phyloP scores from a whole-genome alignment of 805 yeast species.

The Yamadazyma philogaea region DNA sequence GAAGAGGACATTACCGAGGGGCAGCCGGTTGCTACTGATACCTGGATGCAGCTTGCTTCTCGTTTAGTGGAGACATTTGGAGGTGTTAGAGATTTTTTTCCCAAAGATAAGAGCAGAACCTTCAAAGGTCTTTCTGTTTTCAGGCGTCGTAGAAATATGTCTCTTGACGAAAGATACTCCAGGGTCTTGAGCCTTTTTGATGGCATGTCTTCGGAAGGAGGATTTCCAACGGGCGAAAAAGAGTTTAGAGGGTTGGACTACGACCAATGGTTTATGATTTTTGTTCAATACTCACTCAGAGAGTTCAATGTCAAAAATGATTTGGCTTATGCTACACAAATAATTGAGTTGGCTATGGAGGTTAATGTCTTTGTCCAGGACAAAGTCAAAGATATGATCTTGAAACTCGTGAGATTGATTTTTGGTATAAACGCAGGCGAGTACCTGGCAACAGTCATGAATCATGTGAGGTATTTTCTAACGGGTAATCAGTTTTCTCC shows the following conservation, averaged over 20 bases:
- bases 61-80: slow-evolving; percentile 82
- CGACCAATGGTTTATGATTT: slow-evolving; percentile 81
- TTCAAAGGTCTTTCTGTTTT: slow-evolving; percentile 67
- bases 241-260: slow-evolving; percentile 74
- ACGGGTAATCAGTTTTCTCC: slow-evolving; percentile 75
- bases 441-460: slow-evolving; percentile 46
- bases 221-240: slow-evolving; percentile 45
- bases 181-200: slow-evolving; percentile 65
- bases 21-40: slow-evolving; percentile 59
- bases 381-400: slow-evolving; percentile 53
- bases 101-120: slow-evolving; percentile 65
- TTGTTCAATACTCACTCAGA: slow-evolving; percentile 73
- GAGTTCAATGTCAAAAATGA: slow-evolving; percentile 67
- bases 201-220: slow-evolving; percentile 39
- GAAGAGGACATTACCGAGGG: slow-evolving; percentile 29
- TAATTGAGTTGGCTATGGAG: slow-evolving; percentile 69
- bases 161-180: slow-evolving; percentile 69
- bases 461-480: slow-evolving; percentile 59
- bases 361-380: slow-evolving; percentile 77
- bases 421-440: slow-evolving; percentile 51
- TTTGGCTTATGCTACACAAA: slow-evolving; percentile 43
- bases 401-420: slow-evolving; percentile 66
- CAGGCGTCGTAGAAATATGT: slow-evolving; percentile 58
- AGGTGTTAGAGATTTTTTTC: slow-evolving; percentile 73
- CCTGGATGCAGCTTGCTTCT: slow-evolving; percentile 83